Percentiles rank a stretch among this genome's conserved stretches.
Conservation (phyloP, 1,139 yeast species). For the Geotrichum cucujoidarum region DNA sequence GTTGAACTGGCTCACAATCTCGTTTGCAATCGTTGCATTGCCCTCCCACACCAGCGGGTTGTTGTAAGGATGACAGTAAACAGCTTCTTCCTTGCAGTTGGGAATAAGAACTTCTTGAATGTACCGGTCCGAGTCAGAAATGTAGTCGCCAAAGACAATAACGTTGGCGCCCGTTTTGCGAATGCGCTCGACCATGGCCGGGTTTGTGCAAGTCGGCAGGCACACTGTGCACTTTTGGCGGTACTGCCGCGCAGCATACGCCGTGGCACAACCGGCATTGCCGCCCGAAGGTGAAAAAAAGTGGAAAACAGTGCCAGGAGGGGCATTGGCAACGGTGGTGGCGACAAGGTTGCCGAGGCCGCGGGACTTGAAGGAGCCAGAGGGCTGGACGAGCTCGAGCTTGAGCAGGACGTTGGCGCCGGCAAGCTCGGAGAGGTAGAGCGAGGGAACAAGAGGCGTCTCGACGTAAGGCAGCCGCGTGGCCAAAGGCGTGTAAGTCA, state of each 20-base stretch:
- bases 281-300: conserved; percentile 75
- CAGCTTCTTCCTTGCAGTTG: conserved; percentile 29
- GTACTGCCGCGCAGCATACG: conserved; percentile 48
- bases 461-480: conserved; percentile 30
- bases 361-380: conserved; percentile 63
- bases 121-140: conserved; percentile 60
- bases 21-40: conserved; percentile 56
- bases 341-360: conserved; percentile 38
- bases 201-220: conserved; percentile 49
- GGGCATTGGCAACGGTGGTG: conserved; percentile 25
- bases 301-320: conserved; percentile 36
- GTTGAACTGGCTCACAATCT: conserved; percentile 45
- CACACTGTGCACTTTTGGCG: conserved; percentile 56
- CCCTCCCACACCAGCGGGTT: conserved; percentile 67
- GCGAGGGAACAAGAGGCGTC: conserved; percentile 34
- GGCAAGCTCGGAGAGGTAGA: conserved; percentile 30
- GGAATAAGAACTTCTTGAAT: conserved; percentile 41
- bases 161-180: conserved; percentile 52
- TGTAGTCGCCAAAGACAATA: conserved; percentile 50
- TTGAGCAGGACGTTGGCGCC: conserved; percentile 48
- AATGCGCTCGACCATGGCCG: conserved; percentile 43
- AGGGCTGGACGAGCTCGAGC: conserved; percentile 61
- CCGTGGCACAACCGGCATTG: conserved; percentile 74
- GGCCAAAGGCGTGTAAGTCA: not conserved
- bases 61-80: conserved; percentile 70